phyloP scores from a whole-genome alignment of 768 basidiomycete species.

The Porpolomopsis calyptriformis region DNA sequence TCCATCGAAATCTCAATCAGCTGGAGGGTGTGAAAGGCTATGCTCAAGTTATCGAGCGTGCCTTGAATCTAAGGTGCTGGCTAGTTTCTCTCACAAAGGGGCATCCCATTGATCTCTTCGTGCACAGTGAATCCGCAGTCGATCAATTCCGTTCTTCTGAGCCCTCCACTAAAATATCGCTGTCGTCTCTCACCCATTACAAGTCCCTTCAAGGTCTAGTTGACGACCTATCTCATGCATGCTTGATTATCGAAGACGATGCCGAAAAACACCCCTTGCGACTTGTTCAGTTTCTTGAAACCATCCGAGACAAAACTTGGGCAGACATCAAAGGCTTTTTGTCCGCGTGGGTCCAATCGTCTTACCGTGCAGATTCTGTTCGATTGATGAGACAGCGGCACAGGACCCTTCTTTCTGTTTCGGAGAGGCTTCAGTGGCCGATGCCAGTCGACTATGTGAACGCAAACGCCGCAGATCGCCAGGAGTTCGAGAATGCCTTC shows the following conservation, averaged over 20 bases:
- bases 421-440: constrained; percentile 85
- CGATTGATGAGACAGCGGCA: constrained; percentile 6
- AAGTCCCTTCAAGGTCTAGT: constrained; percentile 55
- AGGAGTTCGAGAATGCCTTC: constrained; percentile 68
- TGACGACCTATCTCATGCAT: constrained; percentile 33
- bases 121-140: constrained; percentile 45
- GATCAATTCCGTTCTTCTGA: constrained; percentile 36
- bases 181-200: constrained; percentile 44
- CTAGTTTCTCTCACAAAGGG: background rate
- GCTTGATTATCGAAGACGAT: constrained; percentile 35
- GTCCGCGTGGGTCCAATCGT: constrained; percentile 39
- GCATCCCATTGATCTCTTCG: constrained; percentile 1
- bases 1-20: constrained; percentile 70
- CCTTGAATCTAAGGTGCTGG: constrained; percentile 59
- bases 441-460: constrained; percentile 53
- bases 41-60: constrained; percentile 61
- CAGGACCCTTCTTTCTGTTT: constrained; percentile 52
- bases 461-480: constrained; percentile 38
- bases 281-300: constrained; percentile 50
- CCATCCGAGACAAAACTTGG: constrained; percentile 68
- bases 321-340: constrained; percentile 55
- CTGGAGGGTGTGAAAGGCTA: constrained; percentile 69
- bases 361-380: background rate
- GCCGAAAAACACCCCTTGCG: constrained; percentile 42
- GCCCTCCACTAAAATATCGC: constrained; percentile 29